phyloP scores from a whole-genome alignment of 2,329 filamentous ascomycete species.

The Colletotrichum tanaceti region DNA sequence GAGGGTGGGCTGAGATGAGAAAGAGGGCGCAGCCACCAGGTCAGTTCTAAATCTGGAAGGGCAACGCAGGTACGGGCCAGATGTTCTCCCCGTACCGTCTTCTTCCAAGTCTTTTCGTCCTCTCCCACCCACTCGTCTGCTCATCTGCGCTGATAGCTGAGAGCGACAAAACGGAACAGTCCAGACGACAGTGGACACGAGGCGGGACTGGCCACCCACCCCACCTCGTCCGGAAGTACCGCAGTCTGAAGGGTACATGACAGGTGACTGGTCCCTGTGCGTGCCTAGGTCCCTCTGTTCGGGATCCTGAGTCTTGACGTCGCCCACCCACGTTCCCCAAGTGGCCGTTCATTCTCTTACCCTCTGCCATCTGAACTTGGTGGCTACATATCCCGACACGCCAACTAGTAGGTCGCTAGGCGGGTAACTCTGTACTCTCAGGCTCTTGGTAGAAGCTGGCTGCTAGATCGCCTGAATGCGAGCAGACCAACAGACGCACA shows the following conservation, averaged over 20 bases:
- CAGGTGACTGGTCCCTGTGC: constrained; percentile 28
- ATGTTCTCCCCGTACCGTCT: constrained; percentile 6
- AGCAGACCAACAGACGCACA: constrained; percentile 21
- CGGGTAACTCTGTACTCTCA: no score
- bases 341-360: not conserved
- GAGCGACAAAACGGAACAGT: constrained; percentile 19
- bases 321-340: constrained; percentile 6
- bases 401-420: no score
- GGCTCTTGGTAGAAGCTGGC: no score
- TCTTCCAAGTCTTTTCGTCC: not conserved
- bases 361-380: not conserved
- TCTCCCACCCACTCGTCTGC: not conserved
- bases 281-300: constrained; percentile 22
- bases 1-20: constrained; percentile 38
- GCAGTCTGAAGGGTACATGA: constrained; percentile 33
- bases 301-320: constrained; percentile 18
- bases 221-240: constrained; percentile 35
- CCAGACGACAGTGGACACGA: constrained; percentile 16
- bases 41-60: constrained; percentile 53
- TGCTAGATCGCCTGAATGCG: not conserved
- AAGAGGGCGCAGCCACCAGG: constrained; percentile 51
- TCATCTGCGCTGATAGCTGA: not conserved
- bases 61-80: constrained; percentile 40
- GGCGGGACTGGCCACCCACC: constrained; percentile 8
- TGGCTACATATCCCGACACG: not conserved